These are phyloP conservation scores for Penicillium roqueforti DNA, from an alignment of 495 filamentous ascomycete species.

Conservation along the genomic window DNA sequence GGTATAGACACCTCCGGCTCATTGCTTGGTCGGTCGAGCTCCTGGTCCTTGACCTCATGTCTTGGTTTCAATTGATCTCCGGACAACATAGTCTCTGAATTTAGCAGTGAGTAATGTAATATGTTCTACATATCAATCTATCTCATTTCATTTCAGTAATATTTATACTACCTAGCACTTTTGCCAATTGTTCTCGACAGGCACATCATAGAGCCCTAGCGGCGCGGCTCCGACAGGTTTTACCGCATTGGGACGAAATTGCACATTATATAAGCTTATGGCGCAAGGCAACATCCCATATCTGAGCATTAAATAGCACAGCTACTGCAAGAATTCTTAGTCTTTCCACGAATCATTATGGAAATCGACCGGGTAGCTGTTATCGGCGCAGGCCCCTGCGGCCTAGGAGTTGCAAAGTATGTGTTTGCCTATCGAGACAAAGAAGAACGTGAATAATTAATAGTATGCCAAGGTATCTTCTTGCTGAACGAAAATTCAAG, in stretches of 20 bases:
- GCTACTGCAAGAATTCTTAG: no score
- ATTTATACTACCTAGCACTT: no score
- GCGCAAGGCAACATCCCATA: no score
- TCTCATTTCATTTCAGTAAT: no score
- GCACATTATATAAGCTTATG: neutral
- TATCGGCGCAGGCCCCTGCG: conserved; percentile 25
- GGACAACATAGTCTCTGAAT: no score
- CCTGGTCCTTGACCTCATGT: neutral
- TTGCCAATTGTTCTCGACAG: no score
- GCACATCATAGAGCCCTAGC: neutral
- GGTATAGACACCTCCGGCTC: neutral
- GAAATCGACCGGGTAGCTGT: conserved; percentile 18
- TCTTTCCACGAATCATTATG: no score
- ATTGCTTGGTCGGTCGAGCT: neutral
- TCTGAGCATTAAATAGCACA: no score
- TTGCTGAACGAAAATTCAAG: conserved; percentile 59
- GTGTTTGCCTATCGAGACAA: neutral
- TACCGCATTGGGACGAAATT: neutral
- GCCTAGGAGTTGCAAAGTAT: conserved; percentile 17
- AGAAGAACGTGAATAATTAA: neutral
- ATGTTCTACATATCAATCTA: no score
- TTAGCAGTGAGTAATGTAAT: no score
- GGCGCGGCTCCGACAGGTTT: neutral
- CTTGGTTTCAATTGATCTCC: neutral
- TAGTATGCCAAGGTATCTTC: conserved; percentile 49